A percentile compares a stretch with the other conserved stretches of the same genome.
These are phyloP conservation scores for Podospora australis DNA, from an alignment of 495 filamentous ascomycete species.

Conservation along the genomic window DNA sequence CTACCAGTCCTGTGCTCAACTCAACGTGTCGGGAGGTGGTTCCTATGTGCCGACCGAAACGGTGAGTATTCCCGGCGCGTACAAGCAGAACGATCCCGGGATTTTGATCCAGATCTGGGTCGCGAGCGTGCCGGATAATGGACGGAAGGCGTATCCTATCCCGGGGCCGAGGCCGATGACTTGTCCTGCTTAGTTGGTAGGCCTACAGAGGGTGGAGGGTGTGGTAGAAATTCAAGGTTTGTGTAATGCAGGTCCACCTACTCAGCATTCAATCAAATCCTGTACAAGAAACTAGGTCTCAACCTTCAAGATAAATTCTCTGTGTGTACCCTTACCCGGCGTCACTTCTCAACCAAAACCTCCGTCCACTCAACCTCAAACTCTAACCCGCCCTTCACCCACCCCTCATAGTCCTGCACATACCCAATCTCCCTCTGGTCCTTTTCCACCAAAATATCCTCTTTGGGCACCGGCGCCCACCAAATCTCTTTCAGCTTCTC, in stretches of 20 bases:
- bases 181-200: constrained; percentile 21
- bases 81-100: constrained; percentile 44
- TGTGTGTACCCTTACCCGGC: not conserved
- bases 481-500: not conserved
- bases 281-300: too few relatives aligned
- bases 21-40: constrained; percentile 45
- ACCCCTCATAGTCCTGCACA: not conserved
- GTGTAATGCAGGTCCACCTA: too few relatives aligned
- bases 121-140: constrained; percentile 37
- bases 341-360: not conserved
- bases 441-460: not conserved
- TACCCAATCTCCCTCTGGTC: not conserved
- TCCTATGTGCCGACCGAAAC: constrained; percentile 36
- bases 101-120: constrained; percentile 52
- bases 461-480: not conserved
- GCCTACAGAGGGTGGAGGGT: too few relatives aligned
- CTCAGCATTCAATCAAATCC: too few relatives aligned
- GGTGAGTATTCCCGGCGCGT: constrained; percentile 51
- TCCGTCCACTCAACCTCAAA: not conserved
- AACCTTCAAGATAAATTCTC: too few relatives aligned
- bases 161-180: constrained; percentile 41
- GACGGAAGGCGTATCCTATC: constrained; percentile 35
- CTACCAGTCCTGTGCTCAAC: constrained; percentile 50
- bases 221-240: too few relatives aligned
- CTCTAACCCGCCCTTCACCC: not conserved